Percentiles rank a stretch among this genome's conserved stretches.
phyloP scores from a whole-genome alignment of 179 eudicot species.

The Silene noctiflora region DNA sequence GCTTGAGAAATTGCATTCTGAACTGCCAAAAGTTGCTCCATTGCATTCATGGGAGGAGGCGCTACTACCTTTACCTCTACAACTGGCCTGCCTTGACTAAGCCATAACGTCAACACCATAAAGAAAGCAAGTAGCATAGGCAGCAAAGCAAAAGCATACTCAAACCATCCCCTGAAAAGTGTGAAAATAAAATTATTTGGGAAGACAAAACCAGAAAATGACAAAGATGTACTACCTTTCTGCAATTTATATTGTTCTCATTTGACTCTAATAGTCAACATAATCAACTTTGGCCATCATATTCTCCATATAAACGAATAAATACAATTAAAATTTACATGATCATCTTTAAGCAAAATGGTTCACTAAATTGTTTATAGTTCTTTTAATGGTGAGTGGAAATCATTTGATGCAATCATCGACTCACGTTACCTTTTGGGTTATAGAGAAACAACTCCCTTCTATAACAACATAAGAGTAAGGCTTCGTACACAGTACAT shows the following conservation, averaged over 20 bases:
- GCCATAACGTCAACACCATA: conserved; percentile 56
- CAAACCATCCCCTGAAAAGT: conserved; percentile 73
- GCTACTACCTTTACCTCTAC: conserved; percentile 59
- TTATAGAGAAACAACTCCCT: no score
- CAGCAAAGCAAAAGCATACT: conserved; percentile 42
- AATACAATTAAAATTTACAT: no score
- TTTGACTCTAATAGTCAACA: neutral
- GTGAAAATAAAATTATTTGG: conserved; percentile 4
- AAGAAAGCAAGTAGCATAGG: conserved; percentile 49
- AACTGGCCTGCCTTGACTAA: conserved; percentile 44
- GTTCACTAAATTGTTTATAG: no score
- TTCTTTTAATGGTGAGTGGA: neutral
- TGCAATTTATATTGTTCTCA: neutral
- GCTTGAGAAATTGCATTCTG: conserved; percentile 80
- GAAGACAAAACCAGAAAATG: neutral
- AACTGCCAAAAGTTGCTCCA: conserved; percentile 93
- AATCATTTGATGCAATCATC: neutral
- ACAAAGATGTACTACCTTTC: neutral
- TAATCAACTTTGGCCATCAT: neutral
- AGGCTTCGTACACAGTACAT: no score
- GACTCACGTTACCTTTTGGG: no score
- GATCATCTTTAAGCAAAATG: no score
- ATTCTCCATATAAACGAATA: neutral
- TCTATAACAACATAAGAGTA: no score
- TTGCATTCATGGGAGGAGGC: conserved; percentile 78